Base-by-base conservation (phyloP, 2,329 filamentous ascomycete genomes). In the Hypoxylon rubiginosum region DNA sequence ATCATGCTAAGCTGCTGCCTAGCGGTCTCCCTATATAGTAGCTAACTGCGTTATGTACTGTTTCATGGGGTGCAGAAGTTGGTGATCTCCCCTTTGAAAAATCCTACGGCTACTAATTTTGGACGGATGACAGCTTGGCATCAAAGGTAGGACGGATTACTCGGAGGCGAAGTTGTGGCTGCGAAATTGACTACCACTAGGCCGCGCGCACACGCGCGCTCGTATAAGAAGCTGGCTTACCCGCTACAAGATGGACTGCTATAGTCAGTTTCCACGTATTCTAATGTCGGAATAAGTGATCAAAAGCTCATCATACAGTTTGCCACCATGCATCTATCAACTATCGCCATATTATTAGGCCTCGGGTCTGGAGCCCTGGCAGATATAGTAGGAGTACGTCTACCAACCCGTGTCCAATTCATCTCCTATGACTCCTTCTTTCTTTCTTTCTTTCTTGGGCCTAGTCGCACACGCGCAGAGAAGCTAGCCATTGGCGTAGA, bases 341-440 rank as follows among this genome's bases (percentile, higher is more conserved):
- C 49, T 21, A 43, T 61, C 51, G 58, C 51, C 24, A 45, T 56
- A 46, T 56, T 61, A 10, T 49, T 61, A 9, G 52, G 52, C 17
- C 51, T 61, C 13, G 45, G 48, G 19, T 61, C 48, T n/a, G 51
- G 58, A 26, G 58, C 58, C 34, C 32, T 61, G 24, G 58, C 53
- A 4, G 51, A 56, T 49, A 55, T 61, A 32, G 26, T 34, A 13
- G 58, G 58, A 19, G 58, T 61, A 56, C 17, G 58, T 50, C 24
- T 50, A 24, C 1, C 15, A 17, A 28, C 19, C 10, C 11, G 32
- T 17, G 15, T 19, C 26, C 26, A n/a, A 19, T 34, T 19, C 10
- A 57, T 13, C 17, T 36, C n/a, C 39, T 21, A 21, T 1, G 34
- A 15, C 21, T 24, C 21, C 4, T 24, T 24, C 21, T 24, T 24